Evolutionary conservation across 2,329 filamentous ascomycete genomes (phyloP).

Genomic region (Zymoseptoria crescenta): DNA sequence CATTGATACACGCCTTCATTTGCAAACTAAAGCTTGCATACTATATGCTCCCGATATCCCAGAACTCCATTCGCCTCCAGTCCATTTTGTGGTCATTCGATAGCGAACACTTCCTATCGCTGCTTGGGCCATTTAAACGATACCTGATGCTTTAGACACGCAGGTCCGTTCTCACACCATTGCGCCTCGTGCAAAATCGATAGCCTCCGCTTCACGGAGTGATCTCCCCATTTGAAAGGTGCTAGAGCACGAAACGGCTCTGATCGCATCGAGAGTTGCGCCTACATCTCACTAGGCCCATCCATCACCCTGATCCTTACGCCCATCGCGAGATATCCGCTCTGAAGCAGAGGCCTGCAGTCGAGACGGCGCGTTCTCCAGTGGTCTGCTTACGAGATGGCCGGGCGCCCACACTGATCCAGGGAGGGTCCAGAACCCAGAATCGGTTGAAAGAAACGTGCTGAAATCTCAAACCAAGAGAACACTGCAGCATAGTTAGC

Average conservation of each 20-base stretch:
- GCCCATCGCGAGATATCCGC: background rate
- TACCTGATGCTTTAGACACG: background rate
- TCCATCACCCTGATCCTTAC: too few relatives aligned
- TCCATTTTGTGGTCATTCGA: background rate
- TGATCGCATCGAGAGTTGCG: background rate
- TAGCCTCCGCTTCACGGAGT: background rate
- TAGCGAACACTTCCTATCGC: background rate
- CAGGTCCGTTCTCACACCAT: background rate
- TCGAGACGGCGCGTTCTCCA: background rate
- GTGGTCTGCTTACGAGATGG: background rate
- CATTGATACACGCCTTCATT: background rate
- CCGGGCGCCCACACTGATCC: background rate
- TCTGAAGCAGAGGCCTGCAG: background rate
- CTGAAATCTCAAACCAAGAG: slow-evolving; percentile 8
- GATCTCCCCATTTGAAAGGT: background rate
- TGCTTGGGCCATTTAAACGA: background rate
- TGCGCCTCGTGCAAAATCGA: too few relatives aligned
- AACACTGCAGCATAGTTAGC: slow-evolving; percentile 3
- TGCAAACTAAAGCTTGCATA: background rate
- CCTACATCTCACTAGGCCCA: too few relatives aligned
- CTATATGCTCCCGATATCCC: background rate
- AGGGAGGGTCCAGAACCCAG: background rate
- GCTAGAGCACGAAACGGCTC: background rate
- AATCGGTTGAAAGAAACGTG: background rate
- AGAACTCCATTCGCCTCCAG: background rate